A percentile compares a stretch with the other conserved stretches of the same genome.
Evolutionary conservation across 306 rosid species (phyloP).

Genomic region (Mimosa bimucronata): DNA sequence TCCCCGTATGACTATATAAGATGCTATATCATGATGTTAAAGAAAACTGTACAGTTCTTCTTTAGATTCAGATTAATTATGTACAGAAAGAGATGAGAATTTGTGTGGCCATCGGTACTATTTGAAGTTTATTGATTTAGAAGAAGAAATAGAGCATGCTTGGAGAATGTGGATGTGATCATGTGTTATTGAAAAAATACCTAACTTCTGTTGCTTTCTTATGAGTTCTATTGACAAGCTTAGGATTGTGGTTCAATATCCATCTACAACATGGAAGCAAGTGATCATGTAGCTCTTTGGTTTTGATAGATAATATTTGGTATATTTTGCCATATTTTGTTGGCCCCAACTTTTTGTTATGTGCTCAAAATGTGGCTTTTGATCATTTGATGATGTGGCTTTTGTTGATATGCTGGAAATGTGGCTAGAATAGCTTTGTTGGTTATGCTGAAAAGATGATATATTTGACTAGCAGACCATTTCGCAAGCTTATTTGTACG

Average conservation of each 20-base stretch:
- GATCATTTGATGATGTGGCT: background rate
- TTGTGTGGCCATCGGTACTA: background rate
- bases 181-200: background rate
- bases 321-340: background rate
- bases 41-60: background rate
- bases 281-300: background rate
- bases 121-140: background rate
- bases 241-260: background rate
- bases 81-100: background rate
- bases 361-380: background rate
- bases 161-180: background rate
- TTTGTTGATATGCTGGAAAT: background rate
- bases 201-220: background rate
- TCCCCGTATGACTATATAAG: background rate
- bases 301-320: background rate
- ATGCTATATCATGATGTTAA: background rate
- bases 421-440: background rate
- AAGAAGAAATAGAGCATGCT: background rate
- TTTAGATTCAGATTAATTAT: background rate
- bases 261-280: background rate
- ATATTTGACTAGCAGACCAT: background rate
- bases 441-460: background rate
- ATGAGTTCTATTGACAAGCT: background rate
- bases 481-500: background rate
- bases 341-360: background rate